These are phyloP conservation scores for Mycotypha africana DNA, from an alignment of 371 early-diverging fungal genomes.

Conservation along the genomic window DNA sequence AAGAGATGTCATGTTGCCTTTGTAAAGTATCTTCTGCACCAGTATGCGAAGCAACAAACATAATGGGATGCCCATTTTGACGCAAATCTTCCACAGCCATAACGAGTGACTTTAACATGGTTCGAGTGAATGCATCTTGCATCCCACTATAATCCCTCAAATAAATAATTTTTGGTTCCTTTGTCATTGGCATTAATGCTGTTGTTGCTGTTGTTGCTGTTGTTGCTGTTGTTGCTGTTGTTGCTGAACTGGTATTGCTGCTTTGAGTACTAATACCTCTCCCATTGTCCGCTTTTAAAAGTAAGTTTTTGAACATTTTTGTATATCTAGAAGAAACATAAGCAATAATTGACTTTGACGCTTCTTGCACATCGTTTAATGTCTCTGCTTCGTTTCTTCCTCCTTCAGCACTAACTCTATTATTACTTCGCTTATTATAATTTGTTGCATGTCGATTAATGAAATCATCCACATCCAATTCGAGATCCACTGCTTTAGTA, in stretches of 20 bases:
- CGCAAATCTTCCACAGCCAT: conserved; percentile 36
- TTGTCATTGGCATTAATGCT: background rate
- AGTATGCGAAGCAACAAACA: conserved; percentile 42
- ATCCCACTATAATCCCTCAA: conserved; percentile 45
- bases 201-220: background rate
- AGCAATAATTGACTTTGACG: background rate
- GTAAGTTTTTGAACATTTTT: conserved; percentile 13
- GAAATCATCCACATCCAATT: too few species aligned
- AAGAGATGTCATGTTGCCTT: background rate
- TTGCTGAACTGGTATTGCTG: too few species aligned
- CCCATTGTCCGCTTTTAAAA: background rate
- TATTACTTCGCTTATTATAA: background rate
- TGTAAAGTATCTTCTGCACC: conserved; percentile 1
- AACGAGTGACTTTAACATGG: conserved; percentile 34
- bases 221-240: too few species aligned
- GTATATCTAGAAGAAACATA: conserved; percentile 7
- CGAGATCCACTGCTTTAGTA: conserved; percentile 4
- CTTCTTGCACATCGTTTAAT: conserved; percentile 2
- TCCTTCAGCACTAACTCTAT: background rate
- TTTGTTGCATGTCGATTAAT: conserved; percentile 2
- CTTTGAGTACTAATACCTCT: too few species aligned
- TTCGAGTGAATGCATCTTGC: conserved; percentile 28
- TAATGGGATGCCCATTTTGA: conserved; percentile 37
- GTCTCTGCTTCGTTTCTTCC: background rate
- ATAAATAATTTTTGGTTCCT: conserved; percentile 31